These are phyloP conservation scores for Manihot esculenta DNA, from an alignment of 441 rosid genomes.

Conservation along the genomic window DNA sequence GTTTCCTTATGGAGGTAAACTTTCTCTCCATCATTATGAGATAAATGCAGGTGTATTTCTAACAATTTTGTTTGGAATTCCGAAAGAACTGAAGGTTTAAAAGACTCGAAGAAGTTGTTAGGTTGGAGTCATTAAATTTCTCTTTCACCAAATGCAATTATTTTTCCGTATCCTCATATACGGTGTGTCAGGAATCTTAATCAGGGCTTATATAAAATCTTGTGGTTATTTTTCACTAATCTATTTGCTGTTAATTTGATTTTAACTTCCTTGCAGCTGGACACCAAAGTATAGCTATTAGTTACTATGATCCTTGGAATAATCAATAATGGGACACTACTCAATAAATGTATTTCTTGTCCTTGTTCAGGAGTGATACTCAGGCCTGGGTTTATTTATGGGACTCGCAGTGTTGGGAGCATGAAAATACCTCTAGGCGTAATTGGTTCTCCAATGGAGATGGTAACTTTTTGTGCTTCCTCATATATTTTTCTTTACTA, in stretches of 20 bases:
- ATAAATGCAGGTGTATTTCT: not conserved
- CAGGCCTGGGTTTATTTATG: constrained; percentile 94
- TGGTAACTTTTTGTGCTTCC: constrained; percentile 39
- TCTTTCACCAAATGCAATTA: not conserved
- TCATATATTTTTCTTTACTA: too few species aligned
- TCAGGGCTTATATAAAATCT: not conserved
- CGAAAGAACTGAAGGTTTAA: not conserved
- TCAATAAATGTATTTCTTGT: constrained; percentile 1
- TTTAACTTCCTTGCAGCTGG: not conserved
- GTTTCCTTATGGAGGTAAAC: constrained; percentile 80
- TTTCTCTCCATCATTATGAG: constrained; percentile 11
- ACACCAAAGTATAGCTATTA: not conserved
- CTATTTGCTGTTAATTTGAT: not conserved
- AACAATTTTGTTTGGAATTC: not conserved
- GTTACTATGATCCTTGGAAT: not conserved
- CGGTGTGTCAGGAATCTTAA: not conserved
- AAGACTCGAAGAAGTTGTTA: not conserved
- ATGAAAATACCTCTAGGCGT: constrained; percentile 69
- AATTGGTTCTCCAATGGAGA: constrained; percentile 77
- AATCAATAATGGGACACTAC: not conserved
- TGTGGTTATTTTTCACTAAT: not conserved
- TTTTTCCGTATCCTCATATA: not conserved
- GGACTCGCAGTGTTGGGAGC: constrained; percentile 76
- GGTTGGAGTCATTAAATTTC: not conserved
- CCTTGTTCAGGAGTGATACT: constrained; percentile 71